A percentile compares a stretch with the other conserved stretches of the same genome.
phyloP scores from a whole-genome alignment of 1,284 basidiomycete genomes.

The Heterobasidion parviporum region DNA sequence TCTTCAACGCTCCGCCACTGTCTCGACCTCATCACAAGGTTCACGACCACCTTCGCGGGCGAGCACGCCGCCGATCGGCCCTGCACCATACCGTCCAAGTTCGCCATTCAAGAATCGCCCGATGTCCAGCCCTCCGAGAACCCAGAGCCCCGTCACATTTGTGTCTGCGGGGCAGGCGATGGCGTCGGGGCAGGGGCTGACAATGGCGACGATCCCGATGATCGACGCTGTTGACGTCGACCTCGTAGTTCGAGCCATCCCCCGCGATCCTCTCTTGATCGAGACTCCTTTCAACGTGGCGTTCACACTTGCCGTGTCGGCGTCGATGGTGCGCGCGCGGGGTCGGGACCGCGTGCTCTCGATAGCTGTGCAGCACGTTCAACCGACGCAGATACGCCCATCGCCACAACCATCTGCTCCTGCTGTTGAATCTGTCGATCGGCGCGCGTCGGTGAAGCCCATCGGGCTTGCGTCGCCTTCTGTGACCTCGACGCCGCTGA shows the following conservation, averaged over 20 bases:
- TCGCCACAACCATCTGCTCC: slow-evolving; percentile 12
- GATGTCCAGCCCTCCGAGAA: slow-evolving; percentile 21
- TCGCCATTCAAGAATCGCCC: slow-evolving; percentile 48
- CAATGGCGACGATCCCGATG: slow-evolving; percentile 13
- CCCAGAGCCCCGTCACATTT: slow-evolving; percentile 39
- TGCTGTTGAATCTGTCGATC: slow-evolving; percentile 6
- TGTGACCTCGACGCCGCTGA: slow-evolving; percentile 10
- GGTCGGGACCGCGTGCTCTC: slow-evolving; percentile 32
- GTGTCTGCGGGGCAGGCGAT: slow-evolving; percentile 10
- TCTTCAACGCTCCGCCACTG: slow-evolving; percentile 46
- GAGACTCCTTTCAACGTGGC: slow-evolving; percentile 51
- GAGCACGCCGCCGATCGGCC: slow-evolving; percentile 25
- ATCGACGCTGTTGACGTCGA: slow-evolving; percentile 49
- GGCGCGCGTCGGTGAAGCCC: background rate
- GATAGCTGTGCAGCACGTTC: slow-evolving; percentile 59
- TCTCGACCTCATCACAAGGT: slow-evolving; percentile 20
- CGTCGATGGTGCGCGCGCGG: slow-evolving; percentile 22
- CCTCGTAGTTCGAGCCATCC: slow-evolving; percentile 46
- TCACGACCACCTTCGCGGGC: slow-evolving; percentile 40
- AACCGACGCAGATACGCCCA: slow-evolving; percentile 8
- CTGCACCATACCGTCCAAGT: slow-evolving; percentile 36
- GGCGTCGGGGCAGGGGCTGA: slow-evolving; percentile 11
- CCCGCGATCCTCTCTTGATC: slow-evolving; percentile 33
- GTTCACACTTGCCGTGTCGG: slow-evolving; percentile 42
- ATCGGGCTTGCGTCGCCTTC: slow-evolving; percentile 13